phyloP scores from a whole-genome alignment of 2,329 filamentous ascomycete genomes.

The Fonsecaea monophora region DNA sequence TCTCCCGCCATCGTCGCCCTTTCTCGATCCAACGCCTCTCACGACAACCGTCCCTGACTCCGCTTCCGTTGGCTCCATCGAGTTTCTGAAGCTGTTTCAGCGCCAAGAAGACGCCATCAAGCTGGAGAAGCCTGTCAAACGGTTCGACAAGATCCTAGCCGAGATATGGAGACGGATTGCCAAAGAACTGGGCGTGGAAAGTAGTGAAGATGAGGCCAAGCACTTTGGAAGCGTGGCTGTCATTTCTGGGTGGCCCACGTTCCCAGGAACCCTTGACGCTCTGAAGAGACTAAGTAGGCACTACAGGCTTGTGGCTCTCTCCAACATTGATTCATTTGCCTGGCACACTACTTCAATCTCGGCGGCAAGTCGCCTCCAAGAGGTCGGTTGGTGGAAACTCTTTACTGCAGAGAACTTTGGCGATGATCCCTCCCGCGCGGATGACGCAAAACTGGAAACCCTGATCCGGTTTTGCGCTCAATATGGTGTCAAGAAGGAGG shows the following conservation, averaged over 20 bases:
- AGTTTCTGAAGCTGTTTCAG: slow-evolving; percentile 55
- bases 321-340: slow-evolving; percentile 63
- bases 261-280: slow-evolving; percentile 63
- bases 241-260: slow-evolving; percentile 62
- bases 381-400: slow-evolving; percentile 52
- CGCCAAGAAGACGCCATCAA: slow-evolving; percentile 60
- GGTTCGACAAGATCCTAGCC: slow-evolving; percentile 67
- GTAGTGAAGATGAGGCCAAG: slow-evolving; percentile 47
- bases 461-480: slow-evolving; percentile 61
- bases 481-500: slow-evolving; percentile 62
- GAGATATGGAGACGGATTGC: slow-evolving; percentile 50
- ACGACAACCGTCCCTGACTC: slow-evolving; percentile 31
- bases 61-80: slow-evolving; percentile 42
- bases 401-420: slow-evolving; percentile 75
- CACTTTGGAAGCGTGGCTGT: slow-evolving; percentile 54
- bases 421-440: slow-evolving; percentile 53
- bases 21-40: slow-evolving; percentile 42
- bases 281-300: slow-evolving; percentile 56
- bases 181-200: slow-evolving; percentile 40
- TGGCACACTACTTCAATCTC: slow-evolving; percentile 55
- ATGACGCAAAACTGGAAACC: slow-evolving; percentile 39
- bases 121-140: slow-evolving; percentile 59
- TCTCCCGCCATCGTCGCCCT: slow-evolving; percentile 34
- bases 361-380: slow-evolving; percentile 64
- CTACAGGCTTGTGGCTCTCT: slow-evolving; percentile 64